These are phyloP conservation scores for Schizosaccharomyces japonicus DNA, from an alignment of 805 yeast genomes.

Conservation along the genomic window DNA sequence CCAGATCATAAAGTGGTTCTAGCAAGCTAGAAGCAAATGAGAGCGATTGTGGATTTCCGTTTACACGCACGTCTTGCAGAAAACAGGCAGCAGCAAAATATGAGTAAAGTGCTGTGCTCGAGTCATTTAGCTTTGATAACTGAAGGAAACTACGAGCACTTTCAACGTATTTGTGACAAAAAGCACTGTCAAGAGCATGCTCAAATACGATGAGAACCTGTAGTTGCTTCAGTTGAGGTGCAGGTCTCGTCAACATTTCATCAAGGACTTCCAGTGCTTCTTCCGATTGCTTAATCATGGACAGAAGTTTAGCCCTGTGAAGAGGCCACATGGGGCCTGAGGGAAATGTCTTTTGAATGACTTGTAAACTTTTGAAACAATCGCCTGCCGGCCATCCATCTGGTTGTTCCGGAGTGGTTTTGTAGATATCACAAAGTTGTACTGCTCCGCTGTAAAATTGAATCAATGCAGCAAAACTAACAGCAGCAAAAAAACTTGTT, in stretches of 20 bases:
- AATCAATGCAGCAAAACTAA: neutral
- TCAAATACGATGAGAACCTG: neutral
- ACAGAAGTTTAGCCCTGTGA: neutral
- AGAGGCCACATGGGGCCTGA: slow-evolving; percentile 2
- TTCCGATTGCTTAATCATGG: neutral
- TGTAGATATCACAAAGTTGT: neutral
- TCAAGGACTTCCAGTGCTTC: neutral
- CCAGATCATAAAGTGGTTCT: neutral
- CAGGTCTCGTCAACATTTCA: neutral
- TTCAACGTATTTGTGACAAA: neutral
- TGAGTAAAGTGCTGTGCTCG: neutral
- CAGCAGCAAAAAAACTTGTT: neutral
- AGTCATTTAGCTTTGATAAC: neutral
- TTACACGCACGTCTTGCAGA: neutral
- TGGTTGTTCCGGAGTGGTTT: neutral
- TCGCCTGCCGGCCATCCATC: slow-evolving; percentile 1
- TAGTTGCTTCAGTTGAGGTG: neutral
- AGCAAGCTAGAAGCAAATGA: neutral
- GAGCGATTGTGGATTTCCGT: neutral
- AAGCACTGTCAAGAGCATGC: slow-evolving; percentile 1
- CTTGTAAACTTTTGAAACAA: neutral
- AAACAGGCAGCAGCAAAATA: slow-evolving; percentile 3
- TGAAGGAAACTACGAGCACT: neutral
- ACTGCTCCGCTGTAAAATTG: slow-evolving; percentile 1
- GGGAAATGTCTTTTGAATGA: neutral